Evolutionary conservation across 805 yeast genomes (phyloP).

Genomic region (Candida germanica): DNA sequence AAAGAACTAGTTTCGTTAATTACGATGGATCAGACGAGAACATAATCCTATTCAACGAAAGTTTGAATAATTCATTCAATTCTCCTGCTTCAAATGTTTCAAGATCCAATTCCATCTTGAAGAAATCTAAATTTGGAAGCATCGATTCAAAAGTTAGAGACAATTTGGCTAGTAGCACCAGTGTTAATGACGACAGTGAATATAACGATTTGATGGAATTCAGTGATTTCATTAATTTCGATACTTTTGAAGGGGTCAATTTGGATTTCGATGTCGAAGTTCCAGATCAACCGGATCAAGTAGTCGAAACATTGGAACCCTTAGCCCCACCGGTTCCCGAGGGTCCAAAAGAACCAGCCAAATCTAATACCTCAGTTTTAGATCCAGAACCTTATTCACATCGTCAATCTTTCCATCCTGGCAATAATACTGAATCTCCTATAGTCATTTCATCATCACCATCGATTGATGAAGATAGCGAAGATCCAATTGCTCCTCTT

Average conservation of each 20-base stretch:
- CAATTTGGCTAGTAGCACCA: constrained; percentile 1
- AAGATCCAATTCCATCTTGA: constrained; percentile 39
- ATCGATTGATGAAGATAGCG: constrained; percentile 11
- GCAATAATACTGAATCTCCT: constrained; percentile 8
- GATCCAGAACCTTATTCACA: not conserved
- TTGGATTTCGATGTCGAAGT: constrained; percentile 13
- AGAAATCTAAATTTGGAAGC: constrained; percentile 18
- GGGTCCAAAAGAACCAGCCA: not conserved
- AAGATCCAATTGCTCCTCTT: constrained; percentile 13
- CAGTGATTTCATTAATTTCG: constrained; percentile 39
- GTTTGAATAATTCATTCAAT: constrained; percentile 12
- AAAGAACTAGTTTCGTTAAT: constrained; percentile 37
- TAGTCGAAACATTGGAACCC: too few species aligned
- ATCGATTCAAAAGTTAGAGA: constrained; percentile 6
- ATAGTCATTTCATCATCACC: constrained; percentile 14
- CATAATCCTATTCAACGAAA: constrained; percentile 24
- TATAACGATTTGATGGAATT: constrained; percentile 37
- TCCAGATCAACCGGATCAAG: not conserved
- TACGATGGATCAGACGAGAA: constrained; percentile 42
- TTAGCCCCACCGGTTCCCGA: not conserved
- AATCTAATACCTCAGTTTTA: not conserved
- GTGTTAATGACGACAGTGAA: constrained; percentile 4
- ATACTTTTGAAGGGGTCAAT: constrained; percentile 23
- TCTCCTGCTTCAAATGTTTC: constrained; percentile 20
- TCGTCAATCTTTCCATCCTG: constrained; percentile 4